Percentiles rank a stretch among this genome's conserved stretches.
Evolutionary conservation across 805 yeast genomes (phyloP).

Genomic region (Lipomyces oligophaga): DNA sequence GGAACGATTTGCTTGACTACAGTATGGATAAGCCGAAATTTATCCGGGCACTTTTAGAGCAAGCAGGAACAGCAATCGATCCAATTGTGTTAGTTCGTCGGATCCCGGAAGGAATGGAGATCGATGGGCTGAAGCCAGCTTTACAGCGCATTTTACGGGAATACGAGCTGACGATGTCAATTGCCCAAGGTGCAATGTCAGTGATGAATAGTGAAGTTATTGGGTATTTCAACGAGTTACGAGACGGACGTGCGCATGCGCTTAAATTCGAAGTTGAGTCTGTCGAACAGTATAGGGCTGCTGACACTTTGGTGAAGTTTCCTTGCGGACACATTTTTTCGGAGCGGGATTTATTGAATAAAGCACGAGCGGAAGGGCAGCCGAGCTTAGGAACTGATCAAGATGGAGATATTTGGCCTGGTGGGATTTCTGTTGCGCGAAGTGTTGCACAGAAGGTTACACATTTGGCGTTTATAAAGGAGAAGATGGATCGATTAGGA

Average conservation of each 20-base stretch:
- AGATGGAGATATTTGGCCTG: slow-evolving; percentile 14
- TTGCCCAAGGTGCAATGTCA: slow-evolving; percentile 22
- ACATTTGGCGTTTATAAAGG: slow-evolving; percentile 23
- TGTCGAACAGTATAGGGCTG: slow-evolving; percentile 15
- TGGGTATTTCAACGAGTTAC: background rate
- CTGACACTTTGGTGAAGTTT: slow-evolving; percentile 17
- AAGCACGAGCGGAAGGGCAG: slow-evolving; percentile 1
- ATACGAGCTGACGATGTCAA: slow-evolving; percentile 45
- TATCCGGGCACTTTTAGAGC: slow-evolving; percentile 66
- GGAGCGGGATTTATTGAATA: slow-evolving; percentile 10
- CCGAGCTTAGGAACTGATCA: background rate
- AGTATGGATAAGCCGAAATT: slow-evolving; percentile 72
- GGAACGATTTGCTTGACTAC: slow-evolving; percentile 70
- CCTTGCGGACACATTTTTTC: slow-evolving; percentile 25
- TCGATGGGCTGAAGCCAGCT: slow-evolving; percentile 62
- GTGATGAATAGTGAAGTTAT: slow-evolving; percentile 6
- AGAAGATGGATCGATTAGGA: slow-evolving; percentile 11
- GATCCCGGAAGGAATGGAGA: slow-evolving; percentile 58
- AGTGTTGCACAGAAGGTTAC: slow-evolving; percentile 25
- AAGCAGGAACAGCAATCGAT: slow-evolving; percentile 54
- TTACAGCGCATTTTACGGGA: slow-evolving; percentile 60
- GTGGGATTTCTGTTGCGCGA: slow-evolving; percentile 7
- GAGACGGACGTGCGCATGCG: slow-evolving; percentile 23
- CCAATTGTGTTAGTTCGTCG: slow-evolving; percentile 65
- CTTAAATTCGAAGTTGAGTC: slow-evolving; percentile 20